Evolutionary conservation across 1,284 basidiomycete species (phyloP), one percentile per base, ranked within the genome.

Genomic region (Papiliotrema nemorosa): DNA sequence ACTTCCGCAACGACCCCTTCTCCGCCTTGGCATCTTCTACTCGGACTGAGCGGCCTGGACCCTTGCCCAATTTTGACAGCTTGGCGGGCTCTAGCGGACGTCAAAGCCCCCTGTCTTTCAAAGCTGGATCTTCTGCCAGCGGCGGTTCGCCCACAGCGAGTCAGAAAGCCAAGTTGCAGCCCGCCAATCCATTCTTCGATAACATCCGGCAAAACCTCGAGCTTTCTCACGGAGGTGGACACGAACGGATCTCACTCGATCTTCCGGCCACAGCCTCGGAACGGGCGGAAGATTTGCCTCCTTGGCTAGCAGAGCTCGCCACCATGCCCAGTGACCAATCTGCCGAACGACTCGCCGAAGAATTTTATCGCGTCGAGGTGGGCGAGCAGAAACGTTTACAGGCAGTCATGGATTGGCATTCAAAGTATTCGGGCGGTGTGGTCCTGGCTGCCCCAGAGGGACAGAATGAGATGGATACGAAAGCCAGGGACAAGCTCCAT

Each of bases 161-260:
- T 21, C 55, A 43, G 27, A 55, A 52, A 22, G 46, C 50, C 13
- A 66, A 64, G 38, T 50, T 70, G 7, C 69, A 75, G 46, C 81
- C 84, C 2, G 83, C 79, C 46, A 92, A 91, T 68, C 90, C 90
- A 3, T 93, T 93, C 75, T 93, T 92, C 62, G 92, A 98, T 75
- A 87, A 90, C 63, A 90, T 98, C 62, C 86, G 94, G 27, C 94
- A 98, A 73, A 96, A 97, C 66, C 75, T 86, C 16, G 94, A 98
- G 76, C 81, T 96, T 31, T 83, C 84, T 12, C 85, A 89, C 47
- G 90, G 89, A 9, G 76, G 77, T n/a, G 85, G 88, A 59, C 85
- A 84, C 0, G 84, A 90, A 66, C 84, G 87, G 46, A 89, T 90
- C 44, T 82, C 89, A 5, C 80, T 96, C 46, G 80, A 80, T 29